Evolutionary conservation across 305 asterid species (phyloP).

Genomic region (Euphrasia arctica): DNA sequence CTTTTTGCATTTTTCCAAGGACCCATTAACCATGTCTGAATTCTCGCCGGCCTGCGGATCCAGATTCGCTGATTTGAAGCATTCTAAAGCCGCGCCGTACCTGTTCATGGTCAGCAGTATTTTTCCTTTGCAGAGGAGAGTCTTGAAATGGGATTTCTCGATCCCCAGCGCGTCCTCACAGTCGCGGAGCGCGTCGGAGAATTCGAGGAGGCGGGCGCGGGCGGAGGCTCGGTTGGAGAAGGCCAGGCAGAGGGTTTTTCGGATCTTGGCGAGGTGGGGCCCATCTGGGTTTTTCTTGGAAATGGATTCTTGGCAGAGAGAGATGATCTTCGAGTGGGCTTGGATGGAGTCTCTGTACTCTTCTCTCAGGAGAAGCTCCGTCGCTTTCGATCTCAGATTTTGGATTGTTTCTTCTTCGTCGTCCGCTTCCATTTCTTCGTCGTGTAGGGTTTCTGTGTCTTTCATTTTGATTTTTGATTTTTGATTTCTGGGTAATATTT

Average conservation of each 20-base stretch:
- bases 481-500: neutral
- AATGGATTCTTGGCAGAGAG: conserved; percentile 46
- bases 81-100: conserved; percentile 50
- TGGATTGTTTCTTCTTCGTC: conserved; percentile 49
- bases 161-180: conserved; percentile 59
- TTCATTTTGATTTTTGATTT: conserved; percentile 9
- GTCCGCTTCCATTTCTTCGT: conserved; percentile 25
- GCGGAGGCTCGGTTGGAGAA: conserved; percentile 78
- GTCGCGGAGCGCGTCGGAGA: conserved; percentile 47
- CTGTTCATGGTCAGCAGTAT: conserved; percentile 48
- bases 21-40: conserved; percentile 41
- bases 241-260: conserved; percentile 59
- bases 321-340: conserved; percentile 55
- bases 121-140: conserved; percentile 67
- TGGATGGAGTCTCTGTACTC: conserved; percentile 55
- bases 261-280: conserved; percentile 33
- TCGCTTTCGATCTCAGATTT: conserved; percentile 74
- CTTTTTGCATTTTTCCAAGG: conserved; percentile 55
- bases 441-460: conserved; percentile 15
- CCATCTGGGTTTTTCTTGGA: conserved; percentile 35
- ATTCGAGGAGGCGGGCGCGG: conserved; percentile 38
- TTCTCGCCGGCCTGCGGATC: conserved; percentile 49
- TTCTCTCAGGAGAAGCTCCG: conserved; percentile 72
- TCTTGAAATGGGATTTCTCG: conserved; percentile 66
- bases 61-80: conserved; percentile 49